phyloP scores from a whole-genome alignment of 179 eudicot species.

The Amaranthus tricolor region DNA sequence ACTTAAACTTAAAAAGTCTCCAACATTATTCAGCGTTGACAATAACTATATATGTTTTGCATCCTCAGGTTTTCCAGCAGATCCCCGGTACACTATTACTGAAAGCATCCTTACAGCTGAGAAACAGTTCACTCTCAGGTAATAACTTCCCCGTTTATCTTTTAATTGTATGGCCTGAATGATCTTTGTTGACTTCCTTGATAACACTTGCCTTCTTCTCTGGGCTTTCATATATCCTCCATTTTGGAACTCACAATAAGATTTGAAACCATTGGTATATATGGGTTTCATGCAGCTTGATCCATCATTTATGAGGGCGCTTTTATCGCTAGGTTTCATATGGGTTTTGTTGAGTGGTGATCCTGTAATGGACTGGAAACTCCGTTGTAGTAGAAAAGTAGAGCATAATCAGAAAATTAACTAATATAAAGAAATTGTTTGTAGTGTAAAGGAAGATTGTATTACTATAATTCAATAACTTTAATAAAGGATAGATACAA shows the following conservation, averaged over 20 bases:
- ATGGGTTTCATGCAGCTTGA: background rate
- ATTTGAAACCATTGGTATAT: background rate
- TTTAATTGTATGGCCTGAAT: background rate
- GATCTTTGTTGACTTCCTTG: background rate
- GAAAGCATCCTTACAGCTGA: conserved; percentile 63
- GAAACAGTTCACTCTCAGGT: conserved; percentile 52
- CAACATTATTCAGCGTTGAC: background rate
- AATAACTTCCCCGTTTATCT: background rate
- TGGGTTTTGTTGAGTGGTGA: background rate
- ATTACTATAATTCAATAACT: too few species aligned
- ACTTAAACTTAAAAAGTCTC: background rate
- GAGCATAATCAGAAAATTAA: too few species aligned
- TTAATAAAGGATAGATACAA: too few species aligned
- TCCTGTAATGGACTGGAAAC: too few species aligned
- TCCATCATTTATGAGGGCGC: background rate
- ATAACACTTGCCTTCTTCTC: background rate
- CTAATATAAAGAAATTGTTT: too few species aligned
- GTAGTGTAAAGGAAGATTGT: too few species aligned
- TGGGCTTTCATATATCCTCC: background rate
- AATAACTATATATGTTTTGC: background rate
- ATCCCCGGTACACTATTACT: conserved; percentile 84
- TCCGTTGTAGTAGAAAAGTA: too few species aligned
- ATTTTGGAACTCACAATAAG: background rate
- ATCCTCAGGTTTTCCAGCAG: conserved; percentile 79
- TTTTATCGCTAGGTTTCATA: background rate